Conservation (phyloP, 805 yeast genomes). For the Zygosaccharomyces siamensis region DNA sequence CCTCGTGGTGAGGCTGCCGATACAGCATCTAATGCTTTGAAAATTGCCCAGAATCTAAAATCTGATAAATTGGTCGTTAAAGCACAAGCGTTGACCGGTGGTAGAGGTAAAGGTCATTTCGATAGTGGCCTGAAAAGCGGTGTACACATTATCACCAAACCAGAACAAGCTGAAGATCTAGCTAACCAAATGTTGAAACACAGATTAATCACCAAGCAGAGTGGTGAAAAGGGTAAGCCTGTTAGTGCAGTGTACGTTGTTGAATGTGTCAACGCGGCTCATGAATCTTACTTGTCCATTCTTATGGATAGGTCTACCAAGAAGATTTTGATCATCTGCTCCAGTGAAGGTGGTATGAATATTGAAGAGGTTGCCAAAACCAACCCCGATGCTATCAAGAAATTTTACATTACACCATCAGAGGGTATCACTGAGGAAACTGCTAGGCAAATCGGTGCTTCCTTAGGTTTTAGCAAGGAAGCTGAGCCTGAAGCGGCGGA, state of each 20-base stretch:
- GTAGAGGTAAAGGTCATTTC: conserved; percentile 98
- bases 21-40: conserved; percentile 82
- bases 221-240: conserved; percentile 95
- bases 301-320: conserved; percentile 91
- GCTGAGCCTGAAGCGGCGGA: conserved; percentile 85
- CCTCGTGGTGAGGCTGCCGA: conserved; percentile 90
- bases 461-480: conserved; percentile 72
- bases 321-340: conserved; percentile 89
- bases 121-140: conserved; percentile 96
- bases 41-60: conserved; percentile 66
- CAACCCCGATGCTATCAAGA: conserved; percentile 87
- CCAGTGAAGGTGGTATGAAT: conserved; percentile 99
- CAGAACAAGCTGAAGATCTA: conserved; percentile 80
- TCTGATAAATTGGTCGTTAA: conserved; percentile 81
- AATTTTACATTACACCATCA: conserved; percentile 72
- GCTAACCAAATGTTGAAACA: conserved; percentile 88
- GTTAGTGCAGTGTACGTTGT: conserved; percentile 95
- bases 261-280: conserved; percentile 87
- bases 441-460: conserved; percentile 72
- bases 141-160: conserved; percentile 79
- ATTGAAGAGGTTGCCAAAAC: conserved; percentile 96
- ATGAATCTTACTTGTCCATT: conserved; percentile 94
- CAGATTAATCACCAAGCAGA: conserved; percentile 94
- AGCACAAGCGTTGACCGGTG: conserved; percentile 99
- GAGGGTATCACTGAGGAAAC: conserved; percentile 73